Evolutionary conservation across 306 rosid genomes (phyloP).

Genomic region (Cicer arietinum): DNA sequence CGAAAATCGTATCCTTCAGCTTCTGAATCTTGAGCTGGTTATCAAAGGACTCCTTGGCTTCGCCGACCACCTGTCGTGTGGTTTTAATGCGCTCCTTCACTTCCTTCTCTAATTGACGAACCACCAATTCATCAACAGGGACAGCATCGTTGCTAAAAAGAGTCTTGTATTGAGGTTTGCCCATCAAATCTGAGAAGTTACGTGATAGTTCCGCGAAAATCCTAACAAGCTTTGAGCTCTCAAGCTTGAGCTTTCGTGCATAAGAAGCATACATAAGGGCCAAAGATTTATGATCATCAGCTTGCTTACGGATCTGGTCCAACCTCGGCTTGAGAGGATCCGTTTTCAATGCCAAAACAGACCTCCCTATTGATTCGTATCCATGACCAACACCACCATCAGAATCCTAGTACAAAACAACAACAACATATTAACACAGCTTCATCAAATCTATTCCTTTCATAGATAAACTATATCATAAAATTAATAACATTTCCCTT

Average conservation of each 20-base stretch:
- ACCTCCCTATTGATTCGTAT: slow-evolving; percentile 63
- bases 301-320: slow-evolving; percentile 94
- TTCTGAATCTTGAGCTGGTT: slow-evolving; percentile 96
- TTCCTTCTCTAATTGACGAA: slow-evolving; percentile 91
- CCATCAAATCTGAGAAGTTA: slow-evolving; percentile 76
- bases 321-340: slow-evolving; percentile 91
- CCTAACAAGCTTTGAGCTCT: slow-evolving; percentile 87
- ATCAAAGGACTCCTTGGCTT: slow-evolving; percentile 90
- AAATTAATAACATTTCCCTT: background rate
- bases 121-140: slow-evolving; percentile 67
- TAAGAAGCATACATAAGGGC: slow-evolving; percentile 79
- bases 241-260: slow-evolving; percentile 90
- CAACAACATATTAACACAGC: slow-evolving; percentile 5
- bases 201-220: slow-evolving; percentile 77
- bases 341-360: slow-evolving; percentile 74
- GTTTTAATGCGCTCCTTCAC: slow-evolving; percentile 85
- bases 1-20: slow-evolving; percentile 88
- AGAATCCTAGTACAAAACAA: slow-evolving; percentile 59
- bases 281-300: slow-evolving; percentile 81
- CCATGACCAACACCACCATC: slow-evolving; percentile 54
- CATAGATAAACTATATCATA: background rate
- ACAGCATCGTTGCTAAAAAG: slow-evolving; percentile 62
- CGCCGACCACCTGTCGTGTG: slow-evolving; percentile 80
- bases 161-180: slow-evolving; percentile 61
- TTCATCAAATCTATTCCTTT: slow-evolving; percentile 24